Evolutionary conservation across 2,329 filamentous ascomycete species (phyloP).

Genomic region (Xylariaceae sp.): DNA sequence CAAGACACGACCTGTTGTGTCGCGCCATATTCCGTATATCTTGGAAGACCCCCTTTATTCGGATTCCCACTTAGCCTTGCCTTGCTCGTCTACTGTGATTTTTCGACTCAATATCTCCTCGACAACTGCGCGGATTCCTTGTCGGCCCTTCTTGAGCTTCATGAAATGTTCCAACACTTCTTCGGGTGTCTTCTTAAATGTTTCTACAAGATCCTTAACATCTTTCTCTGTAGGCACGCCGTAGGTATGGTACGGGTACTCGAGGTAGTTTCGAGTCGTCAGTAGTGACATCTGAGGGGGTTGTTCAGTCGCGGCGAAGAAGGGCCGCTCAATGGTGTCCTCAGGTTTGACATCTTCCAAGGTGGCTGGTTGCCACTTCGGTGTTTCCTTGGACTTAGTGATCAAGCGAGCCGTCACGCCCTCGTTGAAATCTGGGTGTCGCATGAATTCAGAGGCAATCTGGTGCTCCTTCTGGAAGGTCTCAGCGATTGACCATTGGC

Average conservation of each 20-base stretch:
- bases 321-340: slow-evolving; percentile 55
- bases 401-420: slow-evolving; percentile 81
- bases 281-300: slow-evolving; percentile 54
- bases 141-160: slow-evolving; percentile 54
- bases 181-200: slow-evolving; percentile 39
- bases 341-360: slow-evolving; percentile 60
- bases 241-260: slow-evolving; percentile 68
- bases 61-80: slow-evolving; percentile 38
- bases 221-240: slow-evolving; percentile 69
- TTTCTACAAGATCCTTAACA: slow-evolving; percentile 42
- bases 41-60: background rate
- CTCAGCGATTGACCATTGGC: slow-evolving; percentile 72
- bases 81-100: slow-evolving; percentile 44
- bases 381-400: slow-evolving; percentile 45
- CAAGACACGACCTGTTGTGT: slow-evolving; percentile 11
- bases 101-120: slow-evolving; percentile 62
- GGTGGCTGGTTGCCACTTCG: slow-evolving; percentile 70
- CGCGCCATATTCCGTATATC: background rate
- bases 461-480: slow-evolving; percentile 82
- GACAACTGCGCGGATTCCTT: slow-evolving; percentile 64
- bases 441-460: slow-evolving; percentile 85
- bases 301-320: slow-evolving; percentile 56
- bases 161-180: slow-evolving; percentile 62
- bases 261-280: slow-evolving; percentile 55
- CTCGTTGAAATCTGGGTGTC: slow-evolving; percentile 82